phyloP scores from a whole-genome alignment of 208 protist species.

The Trypanosoma boissoni region DNA sequence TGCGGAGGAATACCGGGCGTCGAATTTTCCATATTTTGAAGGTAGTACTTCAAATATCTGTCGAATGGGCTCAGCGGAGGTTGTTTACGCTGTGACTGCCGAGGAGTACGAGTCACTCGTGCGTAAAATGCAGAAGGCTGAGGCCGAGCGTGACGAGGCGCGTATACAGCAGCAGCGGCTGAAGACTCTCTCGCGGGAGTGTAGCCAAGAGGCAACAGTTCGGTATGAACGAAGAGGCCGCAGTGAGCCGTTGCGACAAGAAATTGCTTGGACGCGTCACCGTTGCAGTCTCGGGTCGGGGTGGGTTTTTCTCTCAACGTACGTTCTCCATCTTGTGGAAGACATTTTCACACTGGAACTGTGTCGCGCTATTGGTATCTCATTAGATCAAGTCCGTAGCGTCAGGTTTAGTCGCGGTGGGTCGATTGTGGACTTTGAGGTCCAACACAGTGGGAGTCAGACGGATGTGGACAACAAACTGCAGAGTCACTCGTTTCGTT shows the following conservation, averaged over 20 bases:
- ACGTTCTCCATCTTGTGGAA: slow-evolving; percentile 13
- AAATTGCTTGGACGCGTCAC: neutral
- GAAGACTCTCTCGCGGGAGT: neutral
- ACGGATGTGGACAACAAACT: slow-evolving; percentile 3
- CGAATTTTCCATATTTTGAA: neutral
- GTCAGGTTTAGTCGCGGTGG: slow-evolving; percentile 8
- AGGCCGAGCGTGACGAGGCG: neutral
- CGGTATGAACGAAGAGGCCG: neutral
- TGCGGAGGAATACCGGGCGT: slow-evolving; percentile 1
- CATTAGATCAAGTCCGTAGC: slow-evolving; percentile 6
- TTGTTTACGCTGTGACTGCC: slow-evolving; percentile 2
- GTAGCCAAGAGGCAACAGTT: neutral
- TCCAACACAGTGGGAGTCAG: neutral
- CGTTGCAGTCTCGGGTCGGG: slow-evolving; percentile 7
- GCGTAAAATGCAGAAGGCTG: neutral
- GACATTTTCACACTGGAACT: slow-evolving; percentile 24
- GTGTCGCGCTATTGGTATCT: slow-evolving; percentile 7
- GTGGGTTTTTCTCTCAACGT: slow-evolving; percentile 2
- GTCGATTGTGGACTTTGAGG: slow-evolving; percentile 11
- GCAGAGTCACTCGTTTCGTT: slow-evolving; percentile 8
- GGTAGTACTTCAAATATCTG: neutral
- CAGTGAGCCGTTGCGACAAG: neutral
- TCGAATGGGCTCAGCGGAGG: neutral
- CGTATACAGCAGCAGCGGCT: neutral
- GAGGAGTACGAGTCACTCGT: slow-evolving; percentile 10